Evolutionary conservation across 2,329 filamentous ascomycete species (phyloP).

Genomic region (Ceratocystis cubensis): DNA sequence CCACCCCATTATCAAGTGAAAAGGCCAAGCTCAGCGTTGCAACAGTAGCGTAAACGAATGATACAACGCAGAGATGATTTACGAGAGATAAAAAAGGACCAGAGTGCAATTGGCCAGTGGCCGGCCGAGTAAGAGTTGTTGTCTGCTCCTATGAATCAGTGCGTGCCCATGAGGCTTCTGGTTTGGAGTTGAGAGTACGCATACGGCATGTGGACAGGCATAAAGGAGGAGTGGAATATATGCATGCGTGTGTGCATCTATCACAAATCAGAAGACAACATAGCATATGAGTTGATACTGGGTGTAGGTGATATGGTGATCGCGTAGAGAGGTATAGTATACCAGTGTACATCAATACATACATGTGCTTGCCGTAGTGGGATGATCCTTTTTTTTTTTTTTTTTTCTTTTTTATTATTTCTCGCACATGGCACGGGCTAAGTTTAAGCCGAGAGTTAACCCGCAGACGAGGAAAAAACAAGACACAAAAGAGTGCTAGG

Average conservation of each 20-base stretch:
- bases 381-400: background rate
- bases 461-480: background rate
- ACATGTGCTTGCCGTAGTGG: background rate
- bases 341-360: background rate
- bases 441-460: conserved; percentile 11
- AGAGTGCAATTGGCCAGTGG: background rate
- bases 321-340: no score
- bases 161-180: background rate
- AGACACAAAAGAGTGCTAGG: background rate
- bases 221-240: background rate
- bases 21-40: background rate
- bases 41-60: background rate
- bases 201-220: background rate
- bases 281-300: background rate
- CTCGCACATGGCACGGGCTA: conserved; percentile 9
- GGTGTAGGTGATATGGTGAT: no score
- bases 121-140: background rate
- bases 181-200: background rate
- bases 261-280: background rate
- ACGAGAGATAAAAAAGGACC: background rate
- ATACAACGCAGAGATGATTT: background rate
- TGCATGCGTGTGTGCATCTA: background rate
- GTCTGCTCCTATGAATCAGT: background rate
- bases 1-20: background rate
- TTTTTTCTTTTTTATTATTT: background rate